A percentile compares a stretch with the other conserved stretches of the same genome.
Conservation (phyloP, 257 asterid species). For the Solanum chilense region DNA sequence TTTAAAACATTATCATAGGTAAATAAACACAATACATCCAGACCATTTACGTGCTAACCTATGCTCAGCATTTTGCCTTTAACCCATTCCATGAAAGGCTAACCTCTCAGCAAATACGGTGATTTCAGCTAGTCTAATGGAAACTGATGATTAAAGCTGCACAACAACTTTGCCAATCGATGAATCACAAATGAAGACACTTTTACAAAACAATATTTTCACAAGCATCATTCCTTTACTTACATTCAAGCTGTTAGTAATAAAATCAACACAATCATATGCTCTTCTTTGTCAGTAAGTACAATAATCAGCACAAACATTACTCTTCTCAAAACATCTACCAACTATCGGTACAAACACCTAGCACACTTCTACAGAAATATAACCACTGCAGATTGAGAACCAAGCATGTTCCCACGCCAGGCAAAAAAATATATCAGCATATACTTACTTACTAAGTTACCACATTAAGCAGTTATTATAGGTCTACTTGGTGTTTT, state of each 20-base stretch:
- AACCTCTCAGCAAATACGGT: not conserved
- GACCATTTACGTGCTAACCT: not conserved
- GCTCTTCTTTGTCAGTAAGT: slow-evolving; percentile 26
- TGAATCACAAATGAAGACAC: not conserved
- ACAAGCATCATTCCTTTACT: slow-evolving; percentile 19
- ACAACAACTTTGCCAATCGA: not conserved
- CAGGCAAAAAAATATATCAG: slow-evolving; percentile 29
- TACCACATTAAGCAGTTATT: slow-evolving; percentile 34
- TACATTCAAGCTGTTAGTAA: slow-evolving; percentile 42
- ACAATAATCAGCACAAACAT: slow-evolving; percentile 21
- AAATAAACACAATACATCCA: not conserved
- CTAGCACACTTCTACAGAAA: slow-evolving; percentile 30
- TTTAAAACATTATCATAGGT: not conserved
- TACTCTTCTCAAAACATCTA: slow-evolving; percentile 29
- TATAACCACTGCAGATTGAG: slow-evolving; percentile 14
- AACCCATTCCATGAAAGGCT: not conserved
- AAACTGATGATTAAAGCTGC: not conserved
- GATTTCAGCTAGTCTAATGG: not conserved
- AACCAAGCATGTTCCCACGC: slow-evolving; percentile 35
- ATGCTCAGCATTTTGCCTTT: not conserved
- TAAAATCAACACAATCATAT: slow-evolving; percentile 19
- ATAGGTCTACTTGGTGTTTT: slow-evolving; percentile 45
- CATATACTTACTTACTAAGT: not conserved
- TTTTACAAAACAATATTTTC: not conserved
- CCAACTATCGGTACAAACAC: slow-evolving; percentile 17